These are phyloP conservation scores for Cryomyces minteri DNA, from an alignment of 495 filamentous ascomycete genomes.

Conservation along the genomic window DNA sequence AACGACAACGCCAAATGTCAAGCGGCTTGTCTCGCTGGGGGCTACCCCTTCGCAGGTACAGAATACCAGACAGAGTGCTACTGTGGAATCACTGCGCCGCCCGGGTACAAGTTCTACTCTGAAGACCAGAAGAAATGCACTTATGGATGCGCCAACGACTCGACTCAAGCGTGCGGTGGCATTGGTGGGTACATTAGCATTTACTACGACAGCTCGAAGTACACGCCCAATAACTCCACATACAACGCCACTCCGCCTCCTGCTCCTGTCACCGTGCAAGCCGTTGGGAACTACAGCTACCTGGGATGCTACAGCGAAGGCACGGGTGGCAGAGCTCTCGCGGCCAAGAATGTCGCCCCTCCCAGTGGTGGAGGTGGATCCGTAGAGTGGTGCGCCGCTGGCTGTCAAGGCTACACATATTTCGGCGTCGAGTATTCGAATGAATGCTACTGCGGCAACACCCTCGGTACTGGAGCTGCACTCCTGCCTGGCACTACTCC, in stretches of 20 bases:
- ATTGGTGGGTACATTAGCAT: conserved; percentile 22
- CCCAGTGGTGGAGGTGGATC: conserved; percentile 6
- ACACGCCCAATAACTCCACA: conserved; percentile 1
- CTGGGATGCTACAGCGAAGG: conserved; percentile 22
- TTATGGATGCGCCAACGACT: conserved; percentile 18
- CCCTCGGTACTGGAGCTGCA: not conserved
- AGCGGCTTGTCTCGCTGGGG: conserved; percentile 7
- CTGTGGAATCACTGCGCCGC: conserved; percentile 20
- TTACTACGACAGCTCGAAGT: conserved; percentile 22
- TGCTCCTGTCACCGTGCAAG: conserved; percentile 6
- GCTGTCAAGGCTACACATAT: conserved; percentile 17
- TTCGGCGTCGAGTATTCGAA: conserved; percentile 20
- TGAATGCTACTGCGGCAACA: conserved; percentile 24
- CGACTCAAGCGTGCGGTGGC: conserved; percentile 23
- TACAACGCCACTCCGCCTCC: not conserved
- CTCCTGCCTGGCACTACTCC: conserved; percentile 3
- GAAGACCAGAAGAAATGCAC: conserved; percentile 17
- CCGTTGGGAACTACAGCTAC: conserved; percentile 12
- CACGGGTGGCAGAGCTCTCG: conserved; percentile 14
- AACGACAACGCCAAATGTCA: conserved; percentile 5
- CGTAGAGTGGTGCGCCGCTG: conserved; percentile 13
- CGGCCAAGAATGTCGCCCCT: conserved; percentile 1
- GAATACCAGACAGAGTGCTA: conserved; percentile 31
- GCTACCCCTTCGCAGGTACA: conserved; percentile 28
- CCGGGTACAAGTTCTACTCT: conserved; percentile 7